phyloP scores from a whole-genome alignment of 2,329 filamentous ascomycete species.

The Beauveria sp. region DNA sequence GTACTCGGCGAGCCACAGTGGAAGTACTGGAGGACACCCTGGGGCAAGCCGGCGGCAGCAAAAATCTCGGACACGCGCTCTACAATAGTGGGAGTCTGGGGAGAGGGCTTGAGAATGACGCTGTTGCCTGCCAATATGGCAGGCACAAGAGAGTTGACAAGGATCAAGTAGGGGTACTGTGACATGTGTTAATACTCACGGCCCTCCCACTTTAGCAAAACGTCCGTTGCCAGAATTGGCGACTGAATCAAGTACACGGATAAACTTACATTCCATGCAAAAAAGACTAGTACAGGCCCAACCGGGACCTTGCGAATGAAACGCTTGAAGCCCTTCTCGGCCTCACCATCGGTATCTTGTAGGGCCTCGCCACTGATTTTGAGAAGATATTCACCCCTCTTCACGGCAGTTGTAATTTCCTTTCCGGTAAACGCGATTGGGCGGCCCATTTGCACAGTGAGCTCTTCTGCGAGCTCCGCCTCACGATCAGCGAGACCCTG shows the following conservation, averaged over 20 bases:
- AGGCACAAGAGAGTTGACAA: slow-evolving; percentile 86
- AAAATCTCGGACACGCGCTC: slow-evolving; percentile 78
- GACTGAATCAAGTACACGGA: background rate
- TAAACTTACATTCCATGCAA: slow-evolving; percentile 83
- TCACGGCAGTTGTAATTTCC: slow-evolving; percentile 78
- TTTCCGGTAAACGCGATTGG: slow-evolving; percentile 80
- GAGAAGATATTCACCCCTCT: slow-evolving; percentile 76
- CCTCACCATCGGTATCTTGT: slow-evolving; percentile 72
- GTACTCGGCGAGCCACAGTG: slow-evolving; percentile 73
- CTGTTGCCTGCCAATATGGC: slow-evolving; percentile 86
- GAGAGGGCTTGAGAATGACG: slow-evolving; percentile 89
- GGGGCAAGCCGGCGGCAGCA: slow-evolving; percentile 68
- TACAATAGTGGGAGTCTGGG: slow-evolving; percentile 86
- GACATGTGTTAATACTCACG: background rate
- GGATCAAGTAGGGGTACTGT: slow-evolving; percentile 88
- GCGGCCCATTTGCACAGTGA: slow-evolving; percentile 92
- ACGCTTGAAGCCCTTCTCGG: slow-evolving; percentile 80
- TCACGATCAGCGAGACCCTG: slow-evolving; percentile 61
- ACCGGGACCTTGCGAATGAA: slow-evolving; percentile 85
- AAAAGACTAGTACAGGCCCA: slow-evolving; percentile 80
- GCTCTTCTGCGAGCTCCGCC: slow-evolving; percentile 73
- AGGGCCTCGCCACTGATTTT: slow-evolving; percentile 75
- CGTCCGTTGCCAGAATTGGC: slow-evolving; percentile 11
- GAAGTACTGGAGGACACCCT: slow-evolving; percentile 84
- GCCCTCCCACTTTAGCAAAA: background rate